phyloP scores from a whole-genome alignment of 768 basidiomycete genomes.

The Gloeostereum incarnatum region DNA sequence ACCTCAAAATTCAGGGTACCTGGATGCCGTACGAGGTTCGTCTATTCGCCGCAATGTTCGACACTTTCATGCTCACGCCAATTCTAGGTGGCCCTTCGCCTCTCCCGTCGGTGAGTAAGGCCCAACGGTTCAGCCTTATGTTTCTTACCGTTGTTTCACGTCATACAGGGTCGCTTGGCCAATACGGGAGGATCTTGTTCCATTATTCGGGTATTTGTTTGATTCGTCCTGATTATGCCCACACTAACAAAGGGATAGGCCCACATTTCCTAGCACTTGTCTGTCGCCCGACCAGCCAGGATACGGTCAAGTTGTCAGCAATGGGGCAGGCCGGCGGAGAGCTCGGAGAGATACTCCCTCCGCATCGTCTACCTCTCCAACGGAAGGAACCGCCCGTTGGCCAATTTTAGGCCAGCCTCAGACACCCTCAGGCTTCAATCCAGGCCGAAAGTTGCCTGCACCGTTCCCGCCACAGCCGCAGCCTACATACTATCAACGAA shows the following conservation, averaged over 20 bases:
- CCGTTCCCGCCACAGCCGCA: too few species aligned
- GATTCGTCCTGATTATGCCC: slow-evolving; percentile 6
- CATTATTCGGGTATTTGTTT: slow-evolving; percentile 70
- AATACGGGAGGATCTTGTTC: slow-evolving; percentile 77
- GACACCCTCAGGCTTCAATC: too few species aligned
- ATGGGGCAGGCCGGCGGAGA: slow-evolving; percentile 50
- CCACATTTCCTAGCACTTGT: slow-evolving; percentile 77
- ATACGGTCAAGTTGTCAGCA: slow-evolving; percentile 74
- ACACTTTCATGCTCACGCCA: slow-evolving; percentile 5
- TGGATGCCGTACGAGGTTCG: slow-evolving; percentile 89
- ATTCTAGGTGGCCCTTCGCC: slow-evolving; percentile 62
- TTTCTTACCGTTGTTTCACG: slow-evolving; percentile 8
- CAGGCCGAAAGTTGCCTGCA: too few species aligned
- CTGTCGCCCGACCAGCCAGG: slow-evolving; percentile 81
- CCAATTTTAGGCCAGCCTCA: too few species aligned
- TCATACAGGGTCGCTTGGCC: slow-evolving; percentile 74
- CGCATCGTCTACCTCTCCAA: slow-evolving; percentile 18
- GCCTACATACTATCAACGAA: too few species aligned
- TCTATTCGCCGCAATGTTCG: slow-evolving; percentile 5
- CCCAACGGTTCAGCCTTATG: too few species aligned
- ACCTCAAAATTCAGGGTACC: slow-evolving; percentile 88
- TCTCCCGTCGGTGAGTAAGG: slow-evolving; percentile 63
- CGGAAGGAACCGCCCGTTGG: too few species aligned
- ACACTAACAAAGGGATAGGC: slow-evolving; percentile 31
- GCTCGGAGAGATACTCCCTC: slow-evolving; percentile 42